Conservation (phyloP, 176 grass and related monocot species). For the Dendrocalamus sinicus region DNA sequence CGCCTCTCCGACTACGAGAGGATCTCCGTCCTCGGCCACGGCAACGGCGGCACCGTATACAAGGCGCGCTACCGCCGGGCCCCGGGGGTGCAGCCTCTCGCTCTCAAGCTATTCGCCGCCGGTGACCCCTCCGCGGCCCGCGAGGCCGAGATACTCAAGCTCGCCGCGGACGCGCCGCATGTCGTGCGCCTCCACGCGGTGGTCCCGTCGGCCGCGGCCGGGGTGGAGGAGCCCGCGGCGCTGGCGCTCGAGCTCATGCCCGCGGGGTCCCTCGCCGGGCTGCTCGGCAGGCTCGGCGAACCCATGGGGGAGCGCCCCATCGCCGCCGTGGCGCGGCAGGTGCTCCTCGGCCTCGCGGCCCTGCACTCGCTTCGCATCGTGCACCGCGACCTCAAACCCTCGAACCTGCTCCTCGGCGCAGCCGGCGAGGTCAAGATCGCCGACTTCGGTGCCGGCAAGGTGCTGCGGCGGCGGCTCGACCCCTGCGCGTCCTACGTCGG, state of each 20-base stretch:
- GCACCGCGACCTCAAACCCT: constrained; percentile 87
- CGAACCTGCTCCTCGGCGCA: constrained; percentile 68
- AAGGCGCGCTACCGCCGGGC: constrained; percentile 65
- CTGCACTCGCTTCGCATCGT: constrained; percentile 74
- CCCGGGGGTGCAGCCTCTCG: constrained; percentile 42
- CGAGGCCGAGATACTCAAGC: constrained; percentile 76
- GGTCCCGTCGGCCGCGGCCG: constrained; percentile 33
- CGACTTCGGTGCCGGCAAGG: constrained; percentile 82
- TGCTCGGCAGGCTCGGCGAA: constrained; percentile 52
- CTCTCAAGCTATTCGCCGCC: constrained; percentile 58
- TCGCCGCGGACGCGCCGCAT: constrained; percentile 58
- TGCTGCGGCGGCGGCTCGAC: constrained; percentile 67
- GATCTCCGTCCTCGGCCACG: constrained; percentile 78
- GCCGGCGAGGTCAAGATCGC: constrained; percentile 81
- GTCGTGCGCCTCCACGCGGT: constrained; percentile 69
- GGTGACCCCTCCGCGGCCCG: constrained; percentile 53
- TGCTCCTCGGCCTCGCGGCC: constrained; percentile 58
- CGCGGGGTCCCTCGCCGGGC: constrained; percentile 60
- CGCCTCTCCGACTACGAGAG: constrained; percentile 75
- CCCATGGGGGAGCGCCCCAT: constrained; percentile 69
- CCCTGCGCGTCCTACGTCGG: constrained; percentile 87
- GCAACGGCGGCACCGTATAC: constrained; percentile 86
- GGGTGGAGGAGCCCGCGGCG: constrained; percentile 46
- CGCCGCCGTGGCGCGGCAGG: constrained; percentile 70
- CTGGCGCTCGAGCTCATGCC: constrained; percentile 73